A percentile compares a stretch with the other conserved stretches of the same genome.
Evolutionary conservation across 305 asterid species (phyloP).

Genomic region (Fraxinus floribunda): DNA sequence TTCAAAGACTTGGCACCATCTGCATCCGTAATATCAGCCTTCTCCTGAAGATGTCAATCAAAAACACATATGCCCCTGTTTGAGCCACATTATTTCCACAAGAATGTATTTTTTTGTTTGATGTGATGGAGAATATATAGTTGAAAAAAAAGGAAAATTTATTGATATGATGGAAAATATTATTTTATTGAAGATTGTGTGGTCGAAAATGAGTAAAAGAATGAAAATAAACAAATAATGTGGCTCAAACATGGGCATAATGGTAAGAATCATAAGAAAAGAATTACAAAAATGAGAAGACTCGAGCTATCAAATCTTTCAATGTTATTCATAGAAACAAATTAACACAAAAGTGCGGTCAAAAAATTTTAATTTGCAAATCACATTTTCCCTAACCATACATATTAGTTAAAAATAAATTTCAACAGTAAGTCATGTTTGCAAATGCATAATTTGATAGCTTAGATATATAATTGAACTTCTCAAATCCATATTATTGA

Average conservation of each 20-base stretch:
- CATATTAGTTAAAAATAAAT: conserved; percentile 3
- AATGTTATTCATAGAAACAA: background rate
- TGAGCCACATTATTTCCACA: no score
- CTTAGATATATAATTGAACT: background rate
- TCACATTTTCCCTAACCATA: background rate
- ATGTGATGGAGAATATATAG: no score
- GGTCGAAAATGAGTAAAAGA: no score
- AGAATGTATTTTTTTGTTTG: no score
- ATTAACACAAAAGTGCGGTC: background rate
- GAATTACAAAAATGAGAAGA: conserved; percentile 3
- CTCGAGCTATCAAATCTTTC: background rate
- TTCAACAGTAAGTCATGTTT: conserved; percentile 1
- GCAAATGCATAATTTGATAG: conserved; percentile 11
- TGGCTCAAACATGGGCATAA: background rate
- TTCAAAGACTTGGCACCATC: conserved; percentile 68
- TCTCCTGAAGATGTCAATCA: conserved; percentile 59
- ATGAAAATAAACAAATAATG: no score
- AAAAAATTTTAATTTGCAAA: background rate
- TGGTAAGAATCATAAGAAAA: conserved; percentile 11
- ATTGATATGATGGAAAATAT: no score
- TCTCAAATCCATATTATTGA: background rate
- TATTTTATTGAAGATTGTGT: no score
- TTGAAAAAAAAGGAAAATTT: no score
- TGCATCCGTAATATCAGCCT: conserved; percentile 65
- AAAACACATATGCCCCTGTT: background rate